Conservation (phyloP, 306 rosid species). For the Echinosophora koreensis region DNA sequence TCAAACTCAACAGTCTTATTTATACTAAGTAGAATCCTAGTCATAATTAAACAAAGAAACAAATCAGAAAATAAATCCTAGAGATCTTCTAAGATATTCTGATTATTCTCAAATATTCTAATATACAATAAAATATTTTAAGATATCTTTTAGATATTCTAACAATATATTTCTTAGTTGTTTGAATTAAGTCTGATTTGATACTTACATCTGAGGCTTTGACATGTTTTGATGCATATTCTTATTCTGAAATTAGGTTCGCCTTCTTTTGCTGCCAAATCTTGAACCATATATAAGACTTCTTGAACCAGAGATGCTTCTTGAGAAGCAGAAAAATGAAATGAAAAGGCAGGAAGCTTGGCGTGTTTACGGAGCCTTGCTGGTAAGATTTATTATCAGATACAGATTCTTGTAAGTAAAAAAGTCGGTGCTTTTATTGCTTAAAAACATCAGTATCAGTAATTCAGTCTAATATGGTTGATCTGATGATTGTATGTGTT, state of each 20-base stretch:
- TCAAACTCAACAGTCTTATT: too few relatives aligned
- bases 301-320: slow-evolving; percentile 87
- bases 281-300: slow-evolving; percentile 75
- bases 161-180: slow-evolving; percentile 8
- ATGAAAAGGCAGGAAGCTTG: slow-evolving; percentile 89
- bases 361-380: slow-evolving; percentile 86
- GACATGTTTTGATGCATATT: slow-evolving; percentile 29
- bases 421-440: slow-evolving; percentile 14
- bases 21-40: too few relatives aligned
- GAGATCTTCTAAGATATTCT: too few relatives aligned
- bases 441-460: slow-evolving; percentile 9
- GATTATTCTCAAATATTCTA: too few relatives aligned
- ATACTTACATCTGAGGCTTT: slow-evolving; percentile 35
- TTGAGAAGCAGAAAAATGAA: slow-evolving; percentile 80
- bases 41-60: too few relatives aligned
- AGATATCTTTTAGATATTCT: too few relatives aligned
- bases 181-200: slow-evolving; percentile 27
- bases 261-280: slow-evolving; percentile 78
- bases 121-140: too few relatives aligned
- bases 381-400: slow-evolving; percentile 59
- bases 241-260: slow-evolving; percentile 61
- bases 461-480: slow-evolving; percentile 16
- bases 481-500: slow-evolving; percentile 41
- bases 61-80: too few relatives aligned
- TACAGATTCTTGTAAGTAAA: slow-evolving; percentile 4